Conservation (phyloP, 2,329 filamentous ascomycete genomes). For the Paracoccidioides lutzii region DNA sequence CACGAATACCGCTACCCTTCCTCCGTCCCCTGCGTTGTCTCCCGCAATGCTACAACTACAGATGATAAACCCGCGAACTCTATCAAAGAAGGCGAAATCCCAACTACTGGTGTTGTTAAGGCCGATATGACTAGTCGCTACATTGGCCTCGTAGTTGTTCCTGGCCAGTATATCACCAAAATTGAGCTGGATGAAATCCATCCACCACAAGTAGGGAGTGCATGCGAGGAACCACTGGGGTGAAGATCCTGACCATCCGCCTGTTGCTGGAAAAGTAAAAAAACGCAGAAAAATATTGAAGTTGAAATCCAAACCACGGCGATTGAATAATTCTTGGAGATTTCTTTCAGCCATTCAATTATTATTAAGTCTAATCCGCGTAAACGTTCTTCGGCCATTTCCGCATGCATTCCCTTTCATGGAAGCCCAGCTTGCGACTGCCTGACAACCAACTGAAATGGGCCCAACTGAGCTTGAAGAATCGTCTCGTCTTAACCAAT, state of each 20-base stretch:
- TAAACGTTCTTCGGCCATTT: background rate
- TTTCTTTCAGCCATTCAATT: background rate
- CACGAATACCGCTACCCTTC: conserved; percentile 80
- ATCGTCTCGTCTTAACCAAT: background rate
- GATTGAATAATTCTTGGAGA: background rate
- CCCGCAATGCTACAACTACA: conserved; percentile 32
- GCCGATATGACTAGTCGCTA: conserved; percentile 73
- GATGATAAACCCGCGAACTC: conserved; percentile 23
- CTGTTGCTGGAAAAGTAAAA: background rate
- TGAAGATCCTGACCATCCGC: background rate
- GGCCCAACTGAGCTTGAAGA: background rate
- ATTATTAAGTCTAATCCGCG: background rate
- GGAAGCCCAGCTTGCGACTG: background rate
- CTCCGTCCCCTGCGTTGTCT: conserved; percentile 22
- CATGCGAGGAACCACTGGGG: background rate
- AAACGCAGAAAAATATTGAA: background rate
- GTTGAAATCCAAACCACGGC: background rate
- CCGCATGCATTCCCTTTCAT: background rate
- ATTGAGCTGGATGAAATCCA: conserved; percentile 61
- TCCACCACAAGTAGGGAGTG: background rate
- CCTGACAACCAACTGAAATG: background rate
- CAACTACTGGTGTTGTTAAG: conserved; percentile 32
- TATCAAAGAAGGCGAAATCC: conserved; percentile 17
- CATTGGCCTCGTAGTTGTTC: conserved; percentile 79
- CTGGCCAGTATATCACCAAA: conserved; percentile 70